Percentiles rank a stretch among this genome's conserved stretches.
Evolutionary conservation across 2,329 filamentous ascomycete genomes (phyloP).

Genomic region (Alternaria metachromatica): DNA sequence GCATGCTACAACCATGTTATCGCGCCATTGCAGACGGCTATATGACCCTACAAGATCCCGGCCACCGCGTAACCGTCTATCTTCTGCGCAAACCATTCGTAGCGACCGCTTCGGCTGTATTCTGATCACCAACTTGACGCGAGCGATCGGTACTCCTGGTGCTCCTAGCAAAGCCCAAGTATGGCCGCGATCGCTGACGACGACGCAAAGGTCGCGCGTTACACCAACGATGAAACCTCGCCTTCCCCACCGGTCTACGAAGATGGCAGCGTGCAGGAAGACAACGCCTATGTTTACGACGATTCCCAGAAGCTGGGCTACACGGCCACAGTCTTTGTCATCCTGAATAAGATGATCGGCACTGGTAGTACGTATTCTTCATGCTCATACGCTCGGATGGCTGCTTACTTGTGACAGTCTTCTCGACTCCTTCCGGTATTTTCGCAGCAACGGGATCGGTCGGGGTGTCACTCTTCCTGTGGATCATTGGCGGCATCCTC

Average conservation of each 20-base stretch:
- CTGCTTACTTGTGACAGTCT: constrained; percentile 45
- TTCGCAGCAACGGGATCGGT: constrained; percentile 63
- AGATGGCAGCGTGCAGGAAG: constrained; percentile 37
- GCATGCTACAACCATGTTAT: constrained; percentile 10
- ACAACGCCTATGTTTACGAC: constrained; percentile 41
- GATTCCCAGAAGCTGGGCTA: constrained; percentile 44
- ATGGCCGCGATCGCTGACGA: constrained; percentile 34
- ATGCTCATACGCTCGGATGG: constrained; percentile 1
- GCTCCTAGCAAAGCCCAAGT: background rate
- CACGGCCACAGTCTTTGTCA: constrained; percentile 44
- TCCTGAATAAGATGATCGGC: constrained; percentile 43
- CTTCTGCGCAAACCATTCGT: constrained; percentile 5
- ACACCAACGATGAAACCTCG: constrained; percentile 18
- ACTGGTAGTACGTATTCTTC: constrained; percentile 31
- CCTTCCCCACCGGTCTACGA: constrained; percentile 24
- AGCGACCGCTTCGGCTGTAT: background rate
- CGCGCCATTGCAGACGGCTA: constrained; percentile 22
- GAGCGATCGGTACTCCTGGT: background rate
- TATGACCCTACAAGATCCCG: constrained; percentile 21
- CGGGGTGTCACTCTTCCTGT: constrained; percentile 61
- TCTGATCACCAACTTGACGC: background rate
- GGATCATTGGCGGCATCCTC: constrained; percentile 61
- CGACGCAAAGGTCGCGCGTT: constrained; percentile 26
- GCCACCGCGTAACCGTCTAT: constrained; percentile 15
- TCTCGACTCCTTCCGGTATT: constrained; percentile 65